Base-by-base conservation (phyloP, 345 rosid genomes). In the Trapa incisa region DNA sequence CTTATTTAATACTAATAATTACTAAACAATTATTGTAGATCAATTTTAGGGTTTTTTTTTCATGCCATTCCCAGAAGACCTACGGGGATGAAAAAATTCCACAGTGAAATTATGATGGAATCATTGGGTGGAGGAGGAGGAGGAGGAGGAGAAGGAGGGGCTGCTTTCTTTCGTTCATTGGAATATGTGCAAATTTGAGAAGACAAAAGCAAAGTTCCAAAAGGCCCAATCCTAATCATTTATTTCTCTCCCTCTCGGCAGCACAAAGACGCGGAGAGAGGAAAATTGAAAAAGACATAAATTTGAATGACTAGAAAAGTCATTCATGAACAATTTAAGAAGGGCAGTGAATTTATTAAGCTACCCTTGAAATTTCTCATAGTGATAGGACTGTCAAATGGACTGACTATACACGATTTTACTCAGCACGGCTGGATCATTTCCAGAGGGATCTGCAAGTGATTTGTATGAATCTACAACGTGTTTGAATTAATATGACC, bases 191-290 rank as follows among this genome's bases (percentile, higher is more conserved):
- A 43, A 58, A 47, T 61, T 61, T 61, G 66, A 69, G 66, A 69
- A 61, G 66, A 69, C 72, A 69, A 69, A 61, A 61, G 72, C 72
- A 69, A 69, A 69, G 53, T 53, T 69, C 66, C 54, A 47, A 61
- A 47, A 64, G 35, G 66, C 57, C 37, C 5, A 22, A 62, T 64
- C 72, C 42, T 65, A 69, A 69, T 35, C 43, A 69, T 60, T 69
- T 69, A 58, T 61, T 60, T 61, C 29, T 41, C 32, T 13, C 50
- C 42, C 52, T 10, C 33, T 2, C 67, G 29, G 29, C 52, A 65
- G 8, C 67, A 65, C 56, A 39, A 39, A 64, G 7, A 41, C 43
- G 7, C 0, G 3, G 12, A 36, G 10, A 37, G 15, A 22, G 9
- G 42, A 4, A 45, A 22, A 22, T 22, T 6, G 7, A 13, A 45